A percentile compares a stretch with the other conserved stretches of the same genome.
These are phyloP conservation scores for Trichophyton benhamiae DNA, from an alignment of 2,329 filamentous ascomycete genomes.

Conservation along the genomic window DNA sequence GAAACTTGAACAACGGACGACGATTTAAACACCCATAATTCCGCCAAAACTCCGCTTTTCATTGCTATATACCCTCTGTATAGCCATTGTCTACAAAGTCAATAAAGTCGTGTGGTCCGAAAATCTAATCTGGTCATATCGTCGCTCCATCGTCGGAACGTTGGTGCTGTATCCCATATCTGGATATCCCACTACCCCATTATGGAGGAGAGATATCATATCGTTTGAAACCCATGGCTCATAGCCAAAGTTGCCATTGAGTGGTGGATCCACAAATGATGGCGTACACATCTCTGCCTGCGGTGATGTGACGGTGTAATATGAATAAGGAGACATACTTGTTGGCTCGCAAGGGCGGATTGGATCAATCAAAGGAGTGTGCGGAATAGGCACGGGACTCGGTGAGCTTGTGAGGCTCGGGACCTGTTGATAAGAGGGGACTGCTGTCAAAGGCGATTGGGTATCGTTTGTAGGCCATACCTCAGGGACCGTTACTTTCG, in stretches of 20 bases:
- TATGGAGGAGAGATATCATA: slow-evolving; percentile 1
- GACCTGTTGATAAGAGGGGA: not conserved
- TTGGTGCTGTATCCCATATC: not conserved
- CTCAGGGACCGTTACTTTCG: not conserved
- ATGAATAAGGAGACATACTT: slow-evolving; percentile 4
- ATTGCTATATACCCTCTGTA: not conserved
- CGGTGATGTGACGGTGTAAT: slow-evolving; percentile 4
- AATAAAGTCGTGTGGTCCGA: slow-evolving; percentile 1
- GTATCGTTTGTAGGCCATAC: slow-evolving; percentile 1
- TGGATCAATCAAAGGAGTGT: not conserved
- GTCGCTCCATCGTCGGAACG: not conserved
- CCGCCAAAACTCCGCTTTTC: not conserved
- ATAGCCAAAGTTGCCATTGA: not conserved
- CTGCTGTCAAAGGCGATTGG: not conserved
- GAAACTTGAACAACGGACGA: not conserved
- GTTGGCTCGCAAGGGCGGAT: not conserved
- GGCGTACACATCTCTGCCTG: slow-evolving; percentile 4
- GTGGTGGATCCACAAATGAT: not conserved
- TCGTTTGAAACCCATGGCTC: slow-evolving; percentile 4
- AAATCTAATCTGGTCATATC: not conserved
- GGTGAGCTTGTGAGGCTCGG: slow-evolving; percentile 5
- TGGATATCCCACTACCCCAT: not conserved
- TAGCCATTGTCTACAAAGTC: not conserved
- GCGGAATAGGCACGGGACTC: not conserved
- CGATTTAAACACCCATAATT: too few relatives aligned